Evolutionary conservation across 2,329 filamentous ascomycete genomes (phyloP).

Genomic region (Fusarium liriodendri): DNA sequence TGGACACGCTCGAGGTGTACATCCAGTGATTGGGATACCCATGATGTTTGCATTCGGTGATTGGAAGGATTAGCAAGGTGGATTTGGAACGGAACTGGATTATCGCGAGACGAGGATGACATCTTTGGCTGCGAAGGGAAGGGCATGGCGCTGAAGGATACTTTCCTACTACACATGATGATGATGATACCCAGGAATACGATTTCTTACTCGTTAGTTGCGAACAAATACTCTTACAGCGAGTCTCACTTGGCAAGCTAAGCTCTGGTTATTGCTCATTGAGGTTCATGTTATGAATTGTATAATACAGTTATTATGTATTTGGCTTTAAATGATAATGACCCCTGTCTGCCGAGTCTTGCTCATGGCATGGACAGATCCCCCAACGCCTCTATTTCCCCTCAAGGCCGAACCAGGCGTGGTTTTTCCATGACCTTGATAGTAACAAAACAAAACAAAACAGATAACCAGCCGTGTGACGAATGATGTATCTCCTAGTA

Average conservation of each 20-base stretch:
- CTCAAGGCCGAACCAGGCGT: constrained; percentile 14
- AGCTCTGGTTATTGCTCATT: neutral
- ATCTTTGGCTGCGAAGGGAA: neutral
- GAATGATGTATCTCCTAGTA: constrained; percentile 8
- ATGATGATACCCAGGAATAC: constrained; percentile 45
- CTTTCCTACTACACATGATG: neutral
- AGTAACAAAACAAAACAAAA: neutral
- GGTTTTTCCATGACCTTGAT: constrained; percentile 11
- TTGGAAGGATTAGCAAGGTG: neutral
- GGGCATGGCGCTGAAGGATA: constrained; percentile 32
- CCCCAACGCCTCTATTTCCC: constrained; percentile 32
- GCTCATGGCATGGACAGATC: constrained; percentile 7
- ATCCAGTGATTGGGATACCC: constrained; percentile 57
- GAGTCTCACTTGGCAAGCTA: neutral
- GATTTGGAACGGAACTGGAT: neutral
- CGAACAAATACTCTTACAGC: neutral
- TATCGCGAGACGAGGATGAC: neutral
- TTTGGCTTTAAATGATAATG: constrained; percentile 9
- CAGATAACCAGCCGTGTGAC: constrained; percentile 10
- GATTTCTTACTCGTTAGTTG: constrained; percentile 14
- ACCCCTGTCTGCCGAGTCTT: constrained; percentile 19
- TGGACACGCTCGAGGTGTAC: constrained; percentile 81
- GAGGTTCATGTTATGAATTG: neutral
- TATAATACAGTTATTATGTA: constrained; percentile 12
- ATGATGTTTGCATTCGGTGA: neutral